Evolutionary conservation across 805 yeast species (phyloP), one percentile per base, ranked within the genome.

Genomic region (Ogataea zsoltii): DNA sequence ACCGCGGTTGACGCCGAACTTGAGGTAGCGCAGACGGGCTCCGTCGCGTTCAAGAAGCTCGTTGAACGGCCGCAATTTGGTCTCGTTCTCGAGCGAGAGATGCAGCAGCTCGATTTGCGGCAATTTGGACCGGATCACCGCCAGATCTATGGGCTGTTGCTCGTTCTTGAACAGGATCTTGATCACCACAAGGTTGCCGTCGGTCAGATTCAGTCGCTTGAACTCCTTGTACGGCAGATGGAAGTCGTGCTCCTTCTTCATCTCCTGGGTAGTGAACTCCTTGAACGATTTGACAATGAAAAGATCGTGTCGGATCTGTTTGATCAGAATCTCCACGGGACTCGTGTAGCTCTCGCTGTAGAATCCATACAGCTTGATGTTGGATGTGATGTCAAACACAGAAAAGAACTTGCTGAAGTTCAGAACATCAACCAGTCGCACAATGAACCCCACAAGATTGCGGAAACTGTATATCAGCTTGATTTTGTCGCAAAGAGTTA

Each of bases 181-280:
- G 23, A 61, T 61, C 16, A 61, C 64, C 17, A 61, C 65, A 31
- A 61, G 48, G 36, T 58, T 60, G 26, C 66, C 66, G 48, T 60
- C 56, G 28, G 55, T 57, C 26, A 61, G 44, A 36, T 59, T 57
- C 32, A 61, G 45, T 32, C 66, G 49, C 42, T 57, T 59, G 41
- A 61, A 61, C 35, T 61, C 66, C 39, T 61, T 61, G 34, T 61
- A 61, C 17, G 66, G 66, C 33, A 61, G 51, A 53, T 61, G 66
- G 44, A 61, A 61, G 48, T 61, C 66, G 42, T 60, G 66, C 41
- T 60, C 65, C 28, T 51, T 55, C 42, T 61, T 61, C 65, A 60
- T 58, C 44, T 61, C 66, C 38, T 59, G 61, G 17, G 53, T 52
- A 4, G 63, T 59, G 33, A 56, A 61, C 46, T 61, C 65, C 34